These are phyloP conservation scores for Acorus gramineus DNA, from an alignment of 106 monocot genomes.

Conservation along the genomic window DNA sequence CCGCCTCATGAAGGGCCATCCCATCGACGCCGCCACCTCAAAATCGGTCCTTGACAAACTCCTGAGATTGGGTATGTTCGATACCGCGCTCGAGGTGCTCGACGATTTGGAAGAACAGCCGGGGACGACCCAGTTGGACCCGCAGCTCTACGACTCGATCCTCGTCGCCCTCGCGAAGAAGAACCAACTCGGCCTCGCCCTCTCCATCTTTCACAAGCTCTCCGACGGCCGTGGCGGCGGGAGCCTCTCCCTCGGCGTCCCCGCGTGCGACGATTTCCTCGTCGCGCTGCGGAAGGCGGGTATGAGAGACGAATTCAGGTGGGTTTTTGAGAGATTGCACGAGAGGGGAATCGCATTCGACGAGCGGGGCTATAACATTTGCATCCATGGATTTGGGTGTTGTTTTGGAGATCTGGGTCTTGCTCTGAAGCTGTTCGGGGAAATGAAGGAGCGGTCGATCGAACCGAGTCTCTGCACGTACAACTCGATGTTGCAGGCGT, in stretches of 20 bases:
- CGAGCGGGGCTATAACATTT: conserved; percentile 42
- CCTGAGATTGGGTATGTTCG: conserved; percentile 43
- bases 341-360: conserved; percentile 30
- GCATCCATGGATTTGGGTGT: conserved; percentile 64
- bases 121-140: conserved; percentile 12
- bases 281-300: conserved; percentile 28
- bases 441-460: conserved; percentile 40
- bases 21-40: conserved; percentile 24
- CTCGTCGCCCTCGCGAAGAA: conserved; percentile 41
- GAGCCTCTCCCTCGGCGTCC: not conserved
- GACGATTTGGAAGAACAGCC: conserved; percentile 20
- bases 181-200: conserved; percentile 43
- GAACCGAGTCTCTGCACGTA: conserved; percentile 64
- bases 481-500: conserved; percentile 47
- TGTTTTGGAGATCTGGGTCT: conserved; percentile 30
- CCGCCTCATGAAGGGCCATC: conserved; percentile 8
- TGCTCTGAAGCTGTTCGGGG: conserved; percentile 53
- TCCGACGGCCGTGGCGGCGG: conserved; percentile 3
- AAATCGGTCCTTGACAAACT: conserved; percentile 27
- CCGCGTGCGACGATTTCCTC: conserved; percentile 36
- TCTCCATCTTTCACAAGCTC: conserved; percentile 40
- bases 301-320: conserved; percentile 37
- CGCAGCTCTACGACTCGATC: conserved; percentile 41
- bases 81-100: conserved; percentile 62
- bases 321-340: conserved; percentile 62